phyloP scores from a whole-genome alignment of 805 yeast species.

The Cyberlindnera americana region DNA sequence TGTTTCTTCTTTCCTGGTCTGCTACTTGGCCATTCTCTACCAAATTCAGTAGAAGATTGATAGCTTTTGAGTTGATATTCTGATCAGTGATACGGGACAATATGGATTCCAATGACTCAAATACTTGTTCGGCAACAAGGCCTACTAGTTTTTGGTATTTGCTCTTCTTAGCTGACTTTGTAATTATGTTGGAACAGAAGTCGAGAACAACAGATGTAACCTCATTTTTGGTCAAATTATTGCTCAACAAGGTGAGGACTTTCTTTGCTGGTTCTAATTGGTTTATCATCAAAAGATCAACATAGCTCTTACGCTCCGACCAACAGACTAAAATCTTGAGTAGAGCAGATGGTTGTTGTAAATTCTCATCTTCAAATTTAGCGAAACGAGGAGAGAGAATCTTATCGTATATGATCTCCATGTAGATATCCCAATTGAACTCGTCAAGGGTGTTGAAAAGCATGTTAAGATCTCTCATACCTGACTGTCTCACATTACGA shows the following conservation, averaged over 20 bases:
- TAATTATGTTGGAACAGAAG: slow-evolving; percentile 47
- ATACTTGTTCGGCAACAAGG: slow-evolving; percentile 53
- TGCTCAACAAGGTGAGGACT: slow-evolving; percentile 50
- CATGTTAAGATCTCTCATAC: slow-evolving; percentile 58
- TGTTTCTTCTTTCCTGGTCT: slow-evolving; percentile 48
- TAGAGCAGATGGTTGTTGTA: slow-evolving; percentile 79
- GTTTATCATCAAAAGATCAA: slow-evolving; percentile 52
- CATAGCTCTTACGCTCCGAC: slow-evolving; percentile 44
- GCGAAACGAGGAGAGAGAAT: slow-evolving; percentile 63
- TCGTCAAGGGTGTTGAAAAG: slow-evolving; percentile 53
- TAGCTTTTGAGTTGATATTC: slow-evolving; percentile 49
- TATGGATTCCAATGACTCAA: slow-evolving; percentile 47
- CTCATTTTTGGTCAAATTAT: slow-evolving; percentile 58
- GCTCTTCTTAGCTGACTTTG: slow-evolving; percentile 36
- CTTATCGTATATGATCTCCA: slow-evolving; percentile 45
- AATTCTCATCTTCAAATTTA: slow-evolving; percentile 69
- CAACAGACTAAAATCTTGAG: slow-evolving; percentile 62
- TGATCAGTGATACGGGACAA: slow-evolving; percentile 37
- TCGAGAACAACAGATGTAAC: slow-evolving; percentile 56
- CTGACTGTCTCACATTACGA: slow-evolving; percentile 59
- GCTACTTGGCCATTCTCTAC: slow-evolving; percentile 57
- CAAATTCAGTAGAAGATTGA: slow-evolving; percentile 47
- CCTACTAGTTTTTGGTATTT: slow-evolving; percentile 50
- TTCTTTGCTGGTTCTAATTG: slow-evolving; percentile 52
- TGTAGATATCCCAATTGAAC: slow-evolving; percentile 54